A percentile compares a stretch with the other conserved stretches of the same genome.
These are phyloP conservation scores for Maudiozyma pseudohumilis DNA, from an alignment of 805 yeast species.

Conservation along the genomic window DNA sequence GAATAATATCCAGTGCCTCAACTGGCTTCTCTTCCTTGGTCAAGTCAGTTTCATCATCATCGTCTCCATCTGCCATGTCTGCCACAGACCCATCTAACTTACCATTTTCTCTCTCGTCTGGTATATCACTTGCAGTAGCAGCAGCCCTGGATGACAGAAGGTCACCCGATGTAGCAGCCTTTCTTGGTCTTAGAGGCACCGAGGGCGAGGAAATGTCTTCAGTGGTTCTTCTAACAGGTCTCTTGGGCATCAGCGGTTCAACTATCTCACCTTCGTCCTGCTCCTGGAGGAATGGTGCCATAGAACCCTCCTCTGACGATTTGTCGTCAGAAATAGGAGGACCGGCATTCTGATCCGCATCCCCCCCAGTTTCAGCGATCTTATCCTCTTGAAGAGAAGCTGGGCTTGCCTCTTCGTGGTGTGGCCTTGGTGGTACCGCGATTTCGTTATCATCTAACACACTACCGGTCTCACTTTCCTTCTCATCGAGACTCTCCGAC, in stretches of 20 bases:
- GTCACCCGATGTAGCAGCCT: constrained; percentile 1
- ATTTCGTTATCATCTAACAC: no score
- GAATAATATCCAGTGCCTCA: neutral
- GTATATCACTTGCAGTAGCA: neutral
- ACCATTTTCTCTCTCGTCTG: neutral
- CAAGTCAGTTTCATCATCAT: neutral
- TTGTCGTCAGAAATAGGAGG: no score
- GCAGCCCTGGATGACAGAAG: no score
- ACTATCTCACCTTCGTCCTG: neutral
- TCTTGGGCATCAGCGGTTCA: constrained; percentile 5
- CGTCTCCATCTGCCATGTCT: neutral
- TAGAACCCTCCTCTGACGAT: neutral
- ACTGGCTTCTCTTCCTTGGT: neutral
- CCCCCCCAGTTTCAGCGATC: neutral
- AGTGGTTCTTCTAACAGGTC: constrained; percentile 4
- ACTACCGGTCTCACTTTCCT: no score
- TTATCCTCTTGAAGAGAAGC: neutral
- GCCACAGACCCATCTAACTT: neutral
- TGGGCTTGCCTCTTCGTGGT: no score
- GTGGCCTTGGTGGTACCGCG: no score
- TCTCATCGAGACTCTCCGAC: neutral
- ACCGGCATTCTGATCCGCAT: no score
- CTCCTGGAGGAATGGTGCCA: no score
- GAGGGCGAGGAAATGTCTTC: neutral
- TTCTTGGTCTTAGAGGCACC: constrained; percentile 3